Base-by-base conservation (phyloP, 768 basidiomycete species). In the Suillus tomentosus region DNA sequence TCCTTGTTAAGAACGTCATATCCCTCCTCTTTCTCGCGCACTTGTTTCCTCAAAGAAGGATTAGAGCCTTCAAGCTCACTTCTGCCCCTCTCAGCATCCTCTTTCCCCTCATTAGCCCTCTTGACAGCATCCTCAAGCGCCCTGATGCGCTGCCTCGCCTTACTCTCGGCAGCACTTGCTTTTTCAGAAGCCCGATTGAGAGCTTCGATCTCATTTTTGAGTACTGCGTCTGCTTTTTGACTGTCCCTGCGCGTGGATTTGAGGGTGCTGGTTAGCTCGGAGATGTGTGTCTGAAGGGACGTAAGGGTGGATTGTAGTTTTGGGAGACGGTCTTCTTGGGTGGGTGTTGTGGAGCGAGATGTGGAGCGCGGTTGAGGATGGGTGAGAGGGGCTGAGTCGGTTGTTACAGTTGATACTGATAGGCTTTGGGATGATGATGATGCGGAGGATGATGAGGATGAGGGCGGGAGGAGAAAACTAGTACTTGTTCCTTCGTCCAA, bases 121-220 rank as follows among this genome's bases (percentile, higher is more conserved):
- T 92, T 94, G 14, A 90, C 88, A 3, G 94, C 91, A 71, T 96
- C 94, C 72, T 96, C 94, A 45, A 96, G 78, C 1, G 95, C 92
- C 13, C 95, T 82, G 11, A 90, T 86, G 69, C 94, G 96, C 73
- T 96, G 95, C 51, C 87, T 87, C 11, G 89, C 87, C n/a, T 94
- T 85, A 27, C 86, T 81, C 73, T 98, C 96, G 2, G 85, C 83
- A 1, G 86, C 82, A 0, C 84, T 78, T 62, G 90, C 85, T 69
- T 94, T 94, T 69, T 96, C 95, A 4, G 89, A 88, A 1, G 92
- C 85, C 5, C 92, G 86, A 73, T 91, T 93, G 61, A 96, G 82
- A 0, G 85, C 83, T 42, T 96, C 92, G 51, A 96, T 94, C 76
- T 96, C 94, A 2, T 87, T 80, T 37, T 91, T 90, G 27, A 96